Percentiles rank a stretch among this genome's conserved stretches.
Conservation (phyloP, 495 filamentous ascomycete genomes). For the Aspergillus carlsbadensis region DNA sequence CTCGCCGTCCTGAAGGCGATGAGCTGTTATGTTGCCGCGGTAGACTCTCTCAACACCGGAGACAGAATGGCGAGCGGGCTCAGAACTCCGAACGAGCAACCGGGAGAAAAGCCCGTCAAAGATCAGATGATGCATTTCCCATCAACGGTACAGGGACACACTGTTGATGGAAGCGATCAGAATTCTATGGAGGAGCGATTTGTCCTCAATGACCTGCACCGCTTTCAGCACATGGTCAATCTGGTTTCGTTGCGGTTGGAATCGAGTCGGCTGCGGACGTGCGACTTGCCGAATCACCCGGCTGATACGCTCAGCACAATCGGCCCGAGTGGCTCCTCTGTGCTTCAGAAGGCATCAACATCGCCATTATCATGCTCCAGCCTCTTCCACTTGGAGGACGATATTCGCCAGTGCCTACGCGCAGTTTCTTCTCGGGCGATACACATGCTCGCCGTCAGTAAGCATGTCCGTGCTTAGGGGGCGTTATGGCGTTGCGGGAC, state of each 20-base stretch:
- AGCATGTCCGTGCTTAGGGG: not conserved
- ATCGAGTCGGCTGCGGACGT: not conserved
- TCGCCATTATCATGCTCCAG: slow-evolving; percentile 1
- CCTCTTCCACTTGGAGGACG: not conserved
- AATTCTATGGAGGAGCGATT: slow-evolving; percentile 33
- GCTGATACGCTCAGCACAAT: not conserved
- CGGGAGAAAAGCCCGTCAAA: not conserved
- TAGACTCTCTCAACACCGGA: too few relatives aligned
- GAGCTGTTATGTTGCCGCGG: slow-evolving; percentile 26
- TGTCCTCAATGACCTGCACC: slow-evolving; percentile 40
- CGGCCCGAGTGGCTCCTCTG: not conserved
- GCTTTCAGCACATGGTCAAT: slow-evolving; percentile 34
- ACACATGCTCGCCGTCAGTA: slow-evolving; percentile 7
- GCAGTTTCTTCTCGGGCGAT: slow-evolving; percentile 6
- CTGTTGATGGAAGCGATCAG: slow-evolving; percentile 20
- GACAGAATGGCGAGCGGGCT: not conserved
- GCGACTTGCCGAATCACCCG: not conserved
- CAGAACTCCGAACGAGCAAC: not conserved
- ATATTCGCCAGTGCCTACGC: slow-evolving; percentile 4
- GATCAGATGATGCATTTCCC: not conserved
- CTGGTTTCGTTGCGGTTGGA: slow-evolving; percentile 14
- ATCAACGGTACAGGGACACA: too few relatives aligned
- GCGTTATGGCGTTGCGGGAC: not conserved
- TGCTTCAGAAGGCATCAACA: not conserved
- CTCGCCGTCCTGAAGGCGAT: slow-evolving; percentile 30